Percentiles rank a stretch among this genome's conserved stretches.
Evolutionary conservation across 2,329 filamentous ascomycete genomes (phyloP).

Genomic region (Arthroderma uncinatum): DNA sequence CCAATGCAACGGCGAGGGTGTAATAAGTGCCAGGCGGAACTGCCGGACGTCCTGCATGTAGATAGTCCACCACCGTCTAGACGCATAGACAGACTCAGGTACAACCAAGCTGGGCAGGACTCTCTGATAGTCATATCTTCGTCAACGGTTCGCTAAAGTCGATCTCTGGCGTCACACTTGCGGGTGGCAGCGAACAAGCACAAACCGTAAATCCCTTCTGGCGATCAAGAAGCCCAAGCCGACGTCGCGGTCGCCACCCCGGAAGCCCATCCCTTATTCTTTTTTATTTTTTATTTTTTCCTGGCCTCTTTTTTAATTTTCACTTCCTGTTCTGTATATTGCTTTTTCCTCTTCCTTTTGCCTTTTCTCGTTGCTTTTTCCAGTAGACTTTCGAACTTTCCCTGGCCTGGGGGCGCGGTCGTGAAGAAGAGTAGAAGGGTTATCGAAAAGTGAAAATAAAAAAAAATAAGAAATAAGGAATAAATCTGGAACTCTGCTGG

Average conservation of each 20-base stretch:
- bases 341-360: neutral
- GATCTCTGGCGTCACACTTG: slow-evolving; percentile 1
- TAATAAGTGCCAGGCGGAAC: no score
- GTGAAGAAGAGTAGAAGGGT: no score
- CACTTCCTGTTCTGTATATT: neutral
- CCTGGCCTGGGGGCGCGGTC: no score
- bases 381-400: neutral
- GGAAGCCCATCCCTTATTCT: neutral
- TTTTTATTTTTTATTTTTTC: neutral
- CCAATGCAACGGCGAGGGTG: no score
- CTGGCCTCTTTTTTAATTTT: neutral
- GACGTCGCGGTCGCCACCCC: neutral
- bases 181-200: slow-evolving; percentile 4
- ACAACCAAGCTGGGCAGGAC: neutral
- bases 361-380: neutral
- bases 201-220: slow-evolving; percentile 1
- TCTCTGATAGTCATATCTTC: neutral
- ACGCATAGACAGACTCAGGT: neutral
- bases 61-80: neutral
- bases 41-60: no score
- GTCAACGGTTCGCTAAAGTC: neutral
- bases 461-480: neutral
- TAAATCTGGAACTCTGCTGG: neutral
- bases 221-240: neutral
- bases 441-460: neutral